Evolutionary conservation across 2,329 filamentous ascomycete species (phyloP).

Genomic region (Colletotrichum echinochloae): DNA sequence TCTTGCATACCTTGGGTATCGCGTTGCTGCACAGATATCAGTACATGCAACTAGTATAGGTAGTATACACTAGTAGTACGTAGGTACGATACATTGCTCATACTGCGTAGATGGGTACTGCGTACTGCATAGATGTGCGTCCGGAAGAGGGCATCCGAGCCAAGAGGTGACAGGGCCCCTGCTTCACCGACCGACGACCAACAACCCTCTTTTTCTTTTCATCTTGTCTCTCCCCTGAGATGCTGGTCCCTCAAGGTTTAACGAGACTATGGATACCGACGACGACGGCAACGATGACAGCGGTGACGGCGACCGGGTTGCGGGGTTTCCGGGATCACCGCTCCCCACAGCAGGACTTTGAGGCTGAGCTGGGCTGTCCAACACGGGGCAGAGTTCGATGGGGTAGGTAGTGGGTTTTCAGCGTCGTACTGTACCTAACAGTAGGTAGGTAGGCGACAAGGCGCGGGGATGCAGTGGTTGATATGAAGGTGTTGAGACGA

Average conservation of each 20-base stretch:
- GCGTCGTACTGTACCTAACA: no score
- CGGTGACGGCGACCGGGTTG: slow-evolving; percentile 27
- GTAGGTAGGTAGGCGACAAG: no score
- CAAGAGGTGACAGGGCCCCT: neutral
- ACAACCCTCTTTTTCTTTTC: neutral
- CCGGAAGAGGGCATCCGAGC: neutral
- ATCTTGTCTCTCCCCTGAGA: neutral
- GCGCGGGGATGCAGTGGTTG: slow-evolving; percentile 29
- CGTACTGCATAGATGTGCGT: no score
- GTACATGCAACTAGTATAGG: neutral
- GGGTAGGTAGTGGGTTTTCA: slow-evolving; percentile 7
- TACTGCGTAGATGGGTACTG: no score
- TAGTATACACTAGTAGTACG: no score
- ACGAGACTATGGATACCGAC: neutral
- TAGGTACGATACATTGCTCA: no score
- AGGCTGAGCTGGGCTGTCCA: neutral
- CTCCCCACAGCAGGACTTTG: slow-evolving; percentile 3
- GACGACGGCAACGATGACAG: no score
- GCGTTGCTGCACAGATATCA: neutral
- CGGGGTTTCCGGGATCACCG: slow-evolving; percentile 32
- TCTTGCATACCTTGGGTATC: no score
- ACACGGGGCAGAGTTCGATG: neutral
- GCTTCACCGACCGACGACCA: neutral
- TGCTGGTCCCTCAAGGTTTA: neutral
- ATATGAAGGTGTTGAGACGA: slow-evolving; percentile 29